Percentiles rank a stretch among this genome's conserved stretches.
These are phyloP conservation scores for Talaromyces proteolyticus DNA, from an alignment of 495 filamentous ascomycete species.

Conservation along the genomic window DNA sequence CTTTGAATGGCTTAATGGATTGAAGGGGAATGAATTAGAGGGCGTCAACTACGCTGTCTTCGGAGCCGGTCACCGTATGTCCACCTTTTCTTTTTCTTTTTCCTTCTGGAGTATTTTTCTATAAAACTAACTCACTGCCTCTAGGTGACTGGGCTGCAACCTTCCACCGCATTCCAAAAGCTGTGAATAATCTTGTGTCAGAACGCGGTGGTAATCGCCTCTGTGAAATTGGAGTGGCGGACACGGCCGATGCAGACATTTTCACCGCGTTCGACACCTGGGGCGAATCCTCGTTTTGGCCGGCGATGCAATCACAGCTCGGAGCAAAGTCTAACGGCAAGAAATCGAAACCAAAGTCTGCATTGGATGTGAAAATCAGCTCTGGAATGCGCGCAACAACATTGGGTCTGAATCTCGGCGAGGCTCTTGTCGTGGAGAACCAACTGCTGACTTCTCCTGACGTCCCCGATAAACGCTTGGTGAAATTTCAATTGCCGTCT, in stretches of 20 bases:
- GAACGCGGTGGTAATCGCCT: constrained; percentile 49
- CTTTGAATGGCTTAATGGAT: constrained; percentile 53
- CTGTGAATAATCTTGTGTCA: constrained; percentile 47
- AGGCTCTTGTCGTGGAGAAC: constrained; percentile 52
- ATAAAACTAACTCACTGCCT: background rate
- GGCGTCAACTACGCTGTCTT: constrained; percentile 62
- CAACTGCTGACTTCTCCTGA: constrained; percentile 47
- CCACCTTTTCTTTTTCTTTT: too few relatives aligned
- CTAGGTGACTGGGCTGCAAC: constrained; percentile 56
- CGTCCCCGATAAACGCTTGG: constrained; percentile 54
- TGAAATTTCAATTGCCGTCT: constrained; percentile 59
- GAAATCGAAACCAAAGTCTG: constrained; percentile 22
- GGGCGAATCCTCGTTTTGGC: constrained; percentile 62
- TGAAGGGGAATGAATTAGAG: constrained; percentile 46
- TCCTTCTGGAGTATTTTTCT: background rate
- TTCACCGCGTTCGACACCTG: constrained; percentile 69
- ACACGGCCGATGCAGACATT: constrained; percentile 58
- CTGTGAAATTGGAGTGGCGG: constrained; percentile 48
- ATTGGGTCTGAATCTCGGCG: constrained; percentile 60
- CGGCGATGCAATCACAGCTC: constrained; percentile 45
- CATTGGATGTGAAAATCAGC: constrained; percentile 50
- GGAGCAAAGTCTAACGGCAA: constrained; percentile 23
- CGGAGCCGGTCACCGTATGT: constrained; percentile 24
- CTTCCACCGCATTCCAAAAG: constrained; percentile 66
- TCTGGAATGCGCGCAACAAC: constrained; percentile 52